Evolutionary conservation across 345 rosid species (phyloP), one percentile per base, ranked within the genome.

Genomic region (Sonneratia caseolaris): DNA sequence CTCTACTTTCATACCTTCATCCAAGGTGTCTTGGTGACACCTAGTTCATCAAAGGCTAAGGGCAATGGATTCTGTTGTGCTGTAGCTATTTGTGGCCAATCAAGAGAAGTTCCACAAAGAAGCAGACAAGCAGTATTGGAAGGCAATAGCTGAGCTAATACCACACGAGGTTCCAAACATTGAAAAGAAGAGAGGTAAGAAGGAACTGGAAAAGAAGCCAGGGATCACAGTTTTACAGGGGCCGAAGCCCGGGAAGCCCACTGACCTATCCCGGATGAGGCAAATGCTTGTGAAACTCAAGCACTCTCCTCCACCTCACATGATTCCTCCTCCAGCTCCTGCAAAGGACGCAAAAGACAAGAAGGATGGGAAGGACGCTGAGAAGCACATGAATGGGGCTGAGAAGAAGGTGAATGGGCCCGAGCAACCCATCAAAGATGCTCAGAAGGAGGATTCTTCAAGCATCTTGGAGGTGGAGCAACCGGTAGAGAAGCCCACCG

Each of bases 181-280:
- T 35, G 87, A 88, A 74, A 90, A 79, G 85, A 76, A 78, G 73
- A 80, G 84, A 77, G 78, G 83, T n/a, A 83, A 79, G 86, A 84
- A 84, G 72, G 88, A 86, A 7, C 77, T 71, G 35, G 87, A 86
- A 8, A 88, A 84, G 77, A 85, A 84, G 74, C 86, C 91, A 4
- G 78, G 85, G 47, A 66, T 89, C 74, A 67, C 78, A 0, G 83
- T 89, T 7, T 66, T 87, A 72, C 91, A 87, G 68, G 97, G 90
- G 38, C 95, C 89, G 3, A 85, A 91, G 64, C 96, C 96, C 2
- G 96, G 93, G 67, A 90, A 90, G 77, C 89, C 84, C 3, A 81
- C 91, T 21, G 89, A 91, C 68, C 88, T 86, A 71, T 79, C 86
- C 42, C 84, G 88, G 75, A 78, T 86, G 89, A 82, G 96, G 73